These are phyloP conservation scores for Suhomyces vadensis DNA, from an alignment of 805 yeast species.

Conservation along the genomic window DNA sequence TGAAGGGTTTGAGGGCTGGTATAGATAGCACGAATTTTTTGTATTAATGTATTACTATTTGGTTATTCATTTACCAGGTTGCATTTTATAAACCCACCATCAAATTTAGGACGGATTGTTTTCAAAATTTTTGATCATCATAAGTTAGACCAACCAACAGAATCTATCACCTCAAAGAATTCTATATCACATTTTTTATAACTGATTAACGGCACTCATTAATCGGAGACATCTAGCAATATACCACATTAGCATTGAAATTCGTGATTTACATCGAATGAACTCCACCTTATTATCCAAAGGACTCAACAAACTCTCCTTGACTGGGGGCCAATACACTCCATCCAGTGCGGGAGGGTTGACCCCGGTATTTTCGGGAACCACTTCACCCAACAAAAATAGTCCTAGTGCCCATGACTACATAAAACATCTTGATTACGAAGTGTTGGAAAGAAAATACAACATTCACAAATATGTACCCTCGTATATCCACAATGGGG, in stretches of 20 bases:
- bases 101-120: too few relatives aligned
- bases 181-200: too few relatives aligned
- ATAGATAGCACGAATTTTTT: neutral
- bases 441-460: slow-evolving; percentile 33
- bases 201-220: too few relatives aligned
- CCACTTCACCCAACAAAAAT: neutral
- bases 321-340: neutral
- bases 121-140: too few relatives aligned
- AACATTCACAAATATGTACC: slow-evolving; percentile 42
- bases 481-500: slow-evolving; percentile 38
- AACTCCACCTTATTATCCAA: slow-evolving; percentile 12
- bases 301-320: slow-evolving; percentile 13
- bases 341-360: neutral
- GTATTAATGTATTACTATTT: neutral
- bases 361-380: neutral
- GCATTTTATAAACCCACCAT: neutral
- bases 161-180: too few relatives aligned
- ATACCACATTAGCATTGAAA: too few relatives aligned
- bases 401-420: slow-evolving; percentile 17
- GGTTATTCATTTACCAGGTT: neutral
- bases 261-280: too few relatives aligned
- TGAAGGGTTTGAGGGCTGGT: neutral
- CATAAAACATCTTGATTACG: slow-evolving; percentile 33
- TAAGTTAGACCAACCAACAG: too few relatives aligned
- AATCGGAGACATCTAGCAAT: too few relatives aligned